These are phyloP conservation scores for Nematocida displodere DNA, from an alignment of 371 early-diverging fungal species.

Conservation along the genomic window DNA sequence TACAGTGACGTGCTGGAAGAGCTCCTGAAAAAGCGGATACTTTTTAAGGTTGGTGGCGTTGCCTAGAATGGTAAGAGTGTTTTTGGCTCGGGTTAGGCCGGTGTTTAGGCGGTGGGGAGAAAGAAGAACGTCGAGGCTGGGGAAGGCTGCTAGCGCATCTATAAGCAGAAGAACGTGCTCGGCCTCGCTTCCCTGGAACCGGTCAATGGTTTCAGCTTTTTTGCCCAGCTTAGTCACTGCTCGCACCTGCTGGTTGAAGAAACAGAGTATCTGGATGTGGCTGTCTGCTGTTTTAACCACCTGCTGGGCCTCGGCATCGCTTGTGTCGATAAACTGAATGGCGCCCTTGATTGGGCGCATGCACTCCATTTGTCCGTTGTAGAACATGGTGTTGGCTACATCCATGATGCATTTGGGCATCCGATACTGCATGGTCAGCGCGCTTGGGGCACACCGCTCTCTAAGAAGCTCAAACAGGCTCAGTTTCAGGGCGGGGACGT, in stretches of 20 bases:
- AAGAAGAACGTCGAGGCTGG: constrained; percentile 69
- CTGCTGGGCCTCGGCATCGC: neutral
- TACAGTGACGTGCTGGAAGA: neutral
- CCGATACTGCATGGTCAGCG: constrained; percentile 82
- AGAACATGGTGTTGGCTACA: constrained; percentile 77
- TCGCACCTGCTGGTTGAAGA: constrained; percentile 75
- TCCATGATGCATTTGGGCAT: constrained; percentile 86
- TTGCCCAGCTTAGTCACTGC: constrained; percentile 67
- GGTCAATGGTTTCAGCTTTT: constrained; percentile 59
- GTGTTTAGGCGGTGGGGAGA: constrained; percentile 92
- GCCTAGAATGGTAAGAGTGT: constrained; percentile 70
- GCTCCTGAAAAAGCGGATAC: constrained; percentile 28
- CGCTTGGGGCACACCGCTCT: constrained; percentile 64
- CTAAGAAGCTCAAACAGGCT: constrained; percentile 60
- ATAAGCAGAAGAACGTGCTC: constrained; percentile 59
- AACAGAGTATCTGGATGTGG: constrained; percentile 70
- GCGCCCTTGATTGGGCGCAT: constrained; percentile 66
- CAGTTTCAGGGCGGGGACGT: constrained; percentile 31
- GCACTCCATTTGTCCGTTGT: constrained; percentile 69
- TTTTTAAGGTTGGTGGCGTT: constrained; percentile 28
- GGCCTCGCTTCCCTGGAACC: constrained; percentile 65
- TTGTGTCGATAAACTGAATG: constrained; percentile 55
- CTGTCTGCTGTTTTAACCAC: neutral
- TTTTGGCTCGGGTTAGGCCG: constrained; percentile 82
- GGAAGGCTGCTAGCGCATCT: constrained; percentile 56